Percentiles rank a stretch among this genome's conserved stretches.
Conservation (phyloP, 2,329 filamentous ascomycete genomes). For the Xylaria hypoxylon region DNA sequence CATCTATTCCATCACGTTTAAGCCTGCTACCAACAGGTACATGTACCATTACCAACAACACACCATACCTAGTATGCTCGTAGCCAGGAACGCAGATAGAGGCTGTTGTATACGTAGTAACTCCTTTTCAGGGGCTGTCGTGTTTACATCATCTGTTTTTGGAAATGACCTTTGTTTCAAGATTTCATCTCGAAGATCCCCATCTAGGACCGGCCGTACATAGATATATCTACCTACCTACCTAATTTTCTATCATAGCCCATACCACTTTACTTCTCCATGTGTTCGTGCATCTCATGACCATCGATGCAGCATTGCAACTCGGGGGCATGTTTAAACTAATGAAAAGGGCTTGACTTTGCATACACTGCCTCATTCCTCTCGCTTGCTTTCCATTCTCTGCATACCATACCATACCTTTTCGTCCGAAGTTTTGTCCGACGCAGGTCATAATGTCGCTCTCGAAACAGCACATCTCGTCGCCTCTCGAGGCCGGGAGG, state of each 20-base stretch:
- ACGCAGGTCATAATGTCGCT: constrained; percentile 52
- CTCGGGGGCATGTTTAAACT: constrained; percentile 9
- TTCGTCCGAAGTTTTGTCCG: constrained; percentile 13
- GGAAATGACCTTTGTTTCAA: constrained; percentile 39
- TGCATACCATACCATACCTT: background rate
- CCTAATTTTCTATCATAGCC: constrained; percentile 19
- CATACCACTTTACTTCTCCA: background rate
- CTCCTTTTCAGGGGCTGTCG: constrained; percentile 28
- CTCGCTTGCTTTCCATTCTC: constrained; percentile 3
- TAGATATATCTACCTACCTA: constrained; percentile 38
- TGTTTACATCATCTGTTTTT: constrained; percentile 40
- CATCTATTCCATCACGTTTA: background rate
- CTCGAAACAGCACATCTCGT: constrained; percentile 69
- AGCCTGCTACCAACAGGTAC: constrained; percentile 2
- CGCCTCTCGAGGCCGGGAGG: constrained; percentile 71
- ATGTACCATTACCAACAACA: background rate
- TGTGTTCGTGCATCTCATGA: constrained; percentile 5
- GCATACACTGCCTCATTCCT: constrained; percentile 34
- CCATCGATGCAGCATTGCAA: constrained; percentile 14
- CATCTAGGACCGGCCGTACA: constrained; percentile 8
- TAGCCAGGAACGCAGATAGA: constrained; percentile 4
- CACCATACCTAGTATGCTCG: background rate
- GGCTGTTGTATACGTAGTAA: constrained; percentile 1
- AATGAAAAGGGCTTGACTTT: constrained; percentile 22
- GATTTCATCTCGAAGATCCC: constrained; percentile 34